Percentiles rank a stretch among this genome's conserved stretches.
Evolutionary conservation across 768 basidiomycete genomes (phyloP).

Genomic region (Mycena metata): DNA sequence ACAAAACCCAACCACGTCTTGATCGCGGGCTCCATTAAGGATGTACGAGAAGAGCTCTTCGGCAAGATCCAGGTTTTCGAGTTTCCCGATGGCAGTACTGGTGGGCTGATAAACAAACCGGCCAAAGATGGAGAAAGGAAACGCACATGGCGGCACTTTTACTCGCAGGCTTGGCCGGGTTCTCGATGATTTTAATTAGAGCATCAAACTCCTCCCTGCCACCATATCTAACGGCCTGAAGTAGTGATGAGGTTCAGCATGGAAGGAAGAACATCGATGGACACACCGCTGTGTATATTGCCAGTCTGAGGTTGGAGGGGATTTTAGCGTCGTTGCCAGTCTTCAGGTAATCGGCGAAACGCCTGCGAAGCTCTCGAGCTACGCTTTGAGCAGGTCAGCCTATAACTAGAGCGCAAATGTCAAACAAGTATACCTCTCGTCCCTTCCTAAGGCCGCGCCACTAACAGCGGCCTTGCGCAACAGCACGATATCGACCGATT

Average conservation of each 20-base stretch:
- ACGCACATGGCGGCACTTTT: constrained; percentile 65
- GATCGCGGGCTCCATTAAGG: constrained; percentile 48
- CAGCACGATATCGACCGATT: constrained; percentile 76
- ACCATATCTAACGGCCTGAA: constrained; percentile 78
- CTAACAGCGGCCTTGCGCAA: constrained; percentile 81
- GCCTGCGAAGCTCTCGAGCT: constrained; percentile 44
- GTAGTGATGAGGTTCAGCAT: not conserved
- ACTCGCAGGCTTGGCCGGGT: constrained; percentile 77
- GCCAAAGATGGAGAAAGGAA: not conserved
- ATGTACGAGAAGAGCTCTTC: constrained; percentile 75
- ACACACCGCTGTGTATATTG: constrained; percentile 66
- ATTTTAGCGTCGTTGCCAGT: constrained; percentile 82
- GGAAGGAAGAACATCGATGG: not conserved
- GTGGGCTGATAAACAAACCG: not conserved
- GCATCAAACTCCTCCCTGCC: constrained; percentile 83
- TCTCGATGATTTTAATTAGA: constrained; percentile 74
- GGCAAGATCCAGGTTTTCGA: constrained; percentile 67
- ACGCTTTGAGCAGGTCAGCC: not conserved
- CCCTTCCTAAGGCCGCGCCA: constrained; percentile 54
- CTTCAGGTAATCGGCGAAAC: constrained; percentile 79
- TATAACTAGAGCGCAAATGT: not conserved
- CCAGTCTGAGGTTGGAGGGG: constrained; percentile 79
- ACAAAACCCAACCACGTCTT: constrained; percentile 61
- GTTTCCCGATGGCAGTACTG: constrained; percentile 74
- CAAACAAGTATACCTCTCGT: constrained; percentile 27